Percentiles rank a stretch among this genome's conserved stretches.
Conservation (phyloP, 257 asterid genomes). For the Plantago elongata region DNA sequence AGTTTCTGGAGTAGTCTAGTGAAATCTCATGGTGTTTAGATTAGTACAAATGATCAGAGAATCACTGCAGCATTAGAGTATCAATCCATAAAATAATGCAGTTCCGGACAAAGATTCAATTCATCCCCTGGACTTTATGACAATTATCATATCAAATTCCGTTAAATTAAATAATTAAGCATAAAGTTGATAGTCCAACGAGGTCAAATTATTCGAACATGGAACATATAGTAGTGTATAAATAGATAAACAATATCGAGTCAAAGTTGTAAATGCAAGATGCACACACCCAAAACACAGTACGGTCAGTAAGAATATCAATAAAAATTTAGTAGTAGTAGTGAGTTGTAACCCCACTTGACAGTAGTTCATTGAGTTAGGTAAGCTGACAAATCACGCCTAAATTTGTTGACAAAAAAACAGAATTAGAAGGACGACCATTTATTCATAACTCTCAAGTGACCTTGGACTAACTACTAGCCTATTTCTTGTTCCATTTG, state of each 20-base stretch:
- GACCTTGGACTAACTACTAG: conserved; percentile 2
- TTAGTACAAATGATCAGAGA: too few species aligned
- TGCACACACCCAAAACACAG: conserved; percentile 15
- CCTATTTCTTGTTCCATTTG: too few species aligned
- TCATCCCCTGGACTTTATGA: neutral
- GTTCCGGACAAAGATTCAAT: too few species aligned
- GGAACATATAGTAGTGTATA: conserved; percentile 7
- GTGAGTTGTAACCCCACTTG: too few species aligned
- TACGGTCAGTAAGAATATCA: too few species aligned
- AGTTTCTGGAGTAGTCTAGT: too few species aligned
- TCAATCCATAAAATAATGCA: too few species aligned
- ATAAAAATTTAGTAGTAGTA: neutral
- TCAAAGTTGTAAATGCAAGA: too few species aligned
- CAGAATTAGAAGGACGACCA: conserved; percentile 22
- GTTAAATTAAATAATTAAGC: too few species aligned
- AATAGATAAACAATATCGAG: too few species aligned
- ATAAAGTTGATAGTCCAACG: conserved; percentile 1
- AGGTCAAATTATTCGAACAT: conserved; percentile 5
- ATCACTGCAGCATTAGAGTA: too few species aligned
- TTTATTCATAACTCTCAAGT: conserved; percentile 12
- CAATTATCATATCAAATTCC: neutral
- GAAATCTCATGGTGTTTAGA: too few species aligned
- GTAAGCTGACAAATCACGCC: conserved; percentile 9
- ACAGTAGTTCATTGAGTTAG: neutral
- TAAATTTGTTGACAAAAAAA: conserved; percentile 29